Evolutionary conservation across 2,329 filamentous ascomycete genomes (phyloP).

Genomic region (Cordyceps militaris): DNA sequence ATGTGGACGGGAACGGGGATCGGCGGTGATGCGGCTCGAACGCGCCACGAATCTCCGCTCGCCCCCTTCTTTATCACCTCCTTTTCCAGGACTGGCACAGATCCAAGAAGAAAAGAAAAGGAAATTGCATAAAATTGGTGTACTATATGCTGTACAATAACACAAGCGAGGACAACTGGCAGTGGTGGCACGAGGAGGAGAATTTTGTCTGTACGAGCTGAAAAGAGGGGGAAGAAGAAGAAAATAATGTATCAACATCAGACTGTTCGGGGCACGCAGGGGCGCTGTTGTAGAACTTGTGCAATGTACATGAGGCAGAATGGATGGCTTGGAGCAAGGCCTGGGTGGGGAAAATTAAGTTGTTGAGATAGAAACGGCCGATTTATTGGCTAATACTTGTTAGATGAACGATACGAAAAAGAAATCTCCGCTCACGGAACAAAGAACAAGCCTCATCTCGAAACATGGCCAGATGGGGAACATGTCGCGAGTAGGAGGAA

Average conservation of each 20-base stretch:
- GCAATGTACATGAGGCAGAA: background rate
- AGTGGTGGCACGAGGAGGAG: background rate
- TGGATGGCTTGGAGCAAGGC: background rate
- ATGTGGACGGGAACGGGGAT: background rate
- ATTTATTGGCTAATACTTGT: background rate
- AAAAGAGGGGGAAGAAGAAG: background rate
- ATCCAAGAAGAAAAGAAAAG: background rate
- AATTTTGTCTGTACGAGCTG: background rate
- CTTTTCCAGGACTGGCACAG: background rate
- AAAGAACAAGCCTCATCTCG: background rate
- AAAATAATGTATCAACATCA: background rate
- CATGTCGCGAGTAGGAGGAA: background rate
- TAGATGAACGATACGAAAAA: background rate
- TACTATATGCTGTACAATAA: slow-evolving; percentile 12
- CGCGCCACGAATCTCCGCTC: background rate
- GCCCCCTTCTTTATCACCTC: background rate
- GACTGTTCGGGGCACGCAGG: background rate
- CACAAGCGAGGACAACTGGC: background rate
- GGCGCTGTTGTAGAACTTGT: background rate
- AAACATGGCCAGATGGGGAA: background rate
- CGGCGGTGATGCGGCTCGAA: background rate
- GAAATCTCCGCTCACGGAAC: slow-evolving; percentile 2
- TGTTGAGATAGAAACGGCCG: background rate
- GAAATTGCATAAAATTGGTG: slow-evolving; percentile 2
- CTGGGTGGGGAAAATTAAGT: background rate